These are phyloP conservation scores for Xerocomus spinulosus DNA, from an alignment of 768 basidiomycete species.

Conservation along the genomic window DNA sequence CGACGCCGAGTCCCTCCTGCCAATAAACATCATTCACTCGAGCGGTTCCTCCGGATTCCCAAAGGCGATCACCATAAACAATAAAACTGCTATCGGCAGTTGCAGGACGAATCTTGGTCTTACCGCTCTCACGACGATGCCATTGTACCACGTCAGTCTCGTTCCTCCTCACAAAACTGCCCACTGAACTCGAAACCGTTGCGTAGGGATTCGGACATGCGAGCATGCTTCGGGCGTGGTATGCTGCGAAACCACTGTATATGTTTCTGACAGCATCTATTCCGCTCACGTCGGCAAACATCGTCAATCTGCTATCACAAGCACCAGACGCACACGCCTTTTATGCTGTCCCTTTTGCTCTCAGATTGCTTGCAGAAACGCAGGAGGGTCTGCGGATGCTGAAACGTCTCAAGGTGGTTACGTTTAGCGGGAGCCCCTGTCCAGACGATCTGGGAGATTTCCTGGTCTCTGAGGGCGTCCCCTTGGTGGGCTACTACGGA, in stretches of 20 bases:
- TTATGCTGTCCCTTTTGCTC: conserved; percentile 36
- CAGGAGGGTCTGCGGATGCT: conserved; percentile 41
- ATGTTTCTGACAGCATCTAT: conserved; percentile 39
- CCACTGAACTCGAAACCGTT: not conserved
- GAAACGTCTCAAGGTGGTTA: conserved; percentile 42
- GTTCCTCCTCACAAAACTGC: not conserved
- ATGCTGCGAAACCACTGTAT: conserved; percentile 38
- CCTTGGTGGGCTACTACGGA: conserved; percentile 47
- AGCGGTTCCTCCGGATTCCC: conserved; percentile 45
- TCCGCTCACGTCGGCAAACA: conserved; percentile 44
- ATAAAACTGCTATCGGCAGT: conserved; percentile 35
- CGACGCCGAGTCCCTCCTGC: conserved; percentile 19
- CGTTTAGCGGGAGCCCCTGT: conserved; percentile 49
- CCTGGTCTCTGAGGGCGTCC: conserved; percentile 45
- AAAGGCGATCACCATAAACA: conserved; percentile 38
- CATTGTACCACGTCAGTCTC: conserved; percentile 31
- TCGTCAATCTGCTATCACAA: conserved; percentile 36
- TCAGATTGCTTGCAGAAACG: conserved; percentile 46
- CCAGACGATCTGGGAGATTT: conserved; percentile 52
- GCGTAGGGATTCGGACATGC: conserved; percentile 22
- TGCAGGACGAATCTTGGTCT: conserved; percentile 29
- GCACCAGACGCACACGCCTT: conserved; percentile 31
- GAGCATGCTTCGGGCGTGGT: conserved; percentile 40
- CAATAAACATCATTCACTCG: conserved; percentile 23
- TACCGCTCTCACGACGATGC: conserved; percentile 21